These are phyloP conservation scores for Myxozyma neotropica DNA, from an alignment of 805 yeast species.

Conservation along the genomic window DNA sequence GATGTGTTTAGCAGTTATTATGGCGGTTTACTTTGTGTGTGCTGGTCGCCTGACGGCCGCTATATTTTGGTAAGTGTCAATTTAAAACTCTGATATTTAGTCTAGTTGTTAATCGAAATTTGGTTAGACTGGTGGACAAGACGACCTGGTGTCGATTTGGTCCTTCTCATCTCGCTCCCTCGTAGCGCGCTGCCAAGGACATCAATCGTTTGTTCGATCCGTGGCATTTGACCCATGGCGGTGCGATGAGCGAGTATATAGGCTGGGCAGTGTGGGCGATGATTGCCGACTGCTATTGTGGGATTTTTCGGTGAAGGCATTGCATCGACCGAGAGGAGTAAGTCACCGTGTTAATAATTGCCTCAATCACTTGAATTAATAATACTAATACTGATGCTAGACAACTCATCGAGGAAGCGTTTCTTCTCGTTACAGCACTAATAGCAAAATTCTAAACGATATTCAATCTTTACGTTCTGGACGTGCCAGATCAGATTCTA, in stretches of 20 bases:
- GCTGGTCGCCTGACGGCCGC: conserved; percentile 59
- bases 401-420: conserved; percentile 27
- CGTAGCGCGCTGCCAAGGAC: conserved; percentile 52
- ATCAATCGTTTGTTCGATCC: conserved; percentile 54
- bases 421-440: conserved; percentile 21
- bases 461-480: conserved; percentile 7
- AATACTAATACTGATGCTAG: too few relatives aligned
- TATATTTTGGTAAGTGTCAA: conserved; percentile 37
- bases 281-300: conserved; percentile 56
- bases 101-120: not conserved
- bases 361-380: too few relatives aligned
- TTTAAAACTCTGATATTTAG: not conserved
- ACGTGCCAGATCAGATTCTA: conserved; percentile 27
- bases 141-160: conserved; percentile 53
- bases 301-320: conserved; percentile 55
- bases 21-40: conserved; percentile 60
- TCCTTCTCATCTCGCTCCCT: conserved; percentile 41
- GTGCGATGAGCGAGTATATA: conserved; percentile 45
- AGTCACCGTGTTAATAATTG: not conserved
- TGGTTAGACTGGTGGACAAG: conserved; percentile 55
- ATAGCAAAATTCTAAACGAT: conserved; percentile 12
- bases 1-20: conserved; percentile 67
- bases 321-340: conserved; percentile 38
- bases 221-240: conserved; percentile 50
- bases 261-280: conserved; percentile 59